A percentile compares a stretch with the other conserved stretches of the same genome.
These are phyloP conservation scores for Pulveroboletus sp. DNA, from an alignment of 768 basidiomycete species.

Conservation along the genomic window DNA sequence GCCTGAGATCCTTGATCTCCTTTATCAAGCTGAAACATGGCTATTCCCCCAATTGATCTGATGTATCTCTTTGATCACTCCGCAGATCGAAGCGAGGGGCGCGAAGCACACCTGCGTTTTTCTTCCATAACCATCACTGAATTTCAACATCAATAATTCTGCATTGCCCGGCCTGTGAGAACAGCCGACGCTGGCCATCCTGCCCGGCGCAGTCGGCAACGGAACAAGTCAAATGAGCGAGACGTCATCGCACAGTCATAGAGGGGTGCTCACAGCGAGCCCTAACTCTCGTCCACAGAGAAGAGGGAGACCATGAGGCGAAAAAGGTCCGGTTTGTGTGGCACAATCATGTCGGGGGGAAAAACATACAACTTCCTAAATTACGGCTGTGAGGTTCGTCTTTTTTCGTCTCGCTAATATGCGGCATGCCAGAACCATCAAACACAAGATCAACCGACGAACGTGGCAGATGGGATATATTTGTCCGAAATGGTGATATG, in stretches of 20 bases:
- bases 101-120: conserved; percentile 4
- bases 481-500: conserved; percentile 7
- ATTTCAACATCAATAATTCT: conserved; percentile 14
- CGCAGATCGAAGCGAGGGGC: conserved; percentile 23
- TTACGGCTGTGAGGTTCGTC: conserved; percentile 13
- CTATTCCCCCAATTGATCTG: conserved; percentile 15
- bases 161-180: neutral
- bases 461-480: conserved; percentile 14
- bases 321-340: neutral
- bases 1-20: conserved; percentile 6
- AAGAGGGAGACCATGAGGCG: conserved; percentile 15
- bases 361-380: conserved; percentile 4
- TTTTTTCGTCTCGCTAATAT: conserved; percentile 7
- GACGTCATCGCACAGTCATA: conserved; percentile 1
- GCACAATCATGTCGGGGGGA: neutral
- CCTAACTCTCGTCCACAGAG: neutral
- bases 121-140: conserved; percentile 27
- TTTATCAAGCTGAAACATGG: neutral
- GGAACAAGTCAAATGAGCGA: neutral
- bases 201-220: neutral
- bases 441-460: conserved; percentile 9
- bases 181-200: neutral
- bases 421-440: conserved; percentile 6
- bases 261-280: neutral
- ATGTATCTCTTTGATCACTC: conserved; percentile 16